A percentile compares a stretch with the other conserved stretches of the same genome.
Evolutionary conservation across 208 protist species (phyloP).

Genomic region (Willaertia magna): DNA sequence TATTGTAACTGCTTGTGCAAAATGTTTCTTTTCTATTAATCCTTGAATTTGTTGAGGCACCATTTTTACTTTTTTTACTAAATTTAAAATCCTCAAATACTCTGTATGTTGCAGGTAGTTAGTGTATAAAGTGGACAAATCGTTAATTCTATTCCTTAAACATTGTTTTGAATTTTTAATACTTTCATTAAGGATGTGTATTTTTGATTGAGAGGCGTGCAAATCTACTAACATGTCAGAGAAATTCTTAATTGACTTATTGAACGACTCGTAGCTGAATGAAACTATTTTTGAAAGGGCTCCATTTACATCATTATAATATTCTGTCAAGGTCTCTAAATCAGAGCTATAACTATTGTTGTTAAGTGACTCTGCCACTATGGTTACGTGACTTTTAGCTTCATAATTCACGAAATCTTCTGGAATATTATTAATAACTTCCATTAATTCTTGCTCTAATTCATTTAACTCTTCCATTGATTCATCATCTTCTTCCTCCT

Average conservation of each 20-base stretch:
- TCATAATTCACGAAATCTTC: neutral
- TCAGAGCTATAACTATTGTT: neutral
- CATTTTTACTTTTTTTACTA: neutral
- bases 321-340: neutral
- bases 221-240: neutral
- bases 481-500: neutral
- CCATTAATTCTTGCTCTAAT: neutral
- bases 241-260: neutral
- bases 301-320: neutral
- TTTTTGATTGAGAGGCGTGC: neutral
- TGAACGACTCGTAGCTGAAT: neutral
- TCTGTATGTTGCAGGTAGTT: slow-evolving; percentile 2
- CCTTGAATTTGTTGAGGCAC: neutral
- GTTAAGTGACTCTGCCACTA: neutral
- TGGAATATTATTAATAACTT: neutral
- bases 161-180: neutral
- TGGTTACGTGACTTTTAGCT: neutral
- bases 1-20: neutral
- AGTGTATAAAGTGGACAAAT: neutral
- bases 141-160: neutral
- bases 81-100: neutral
- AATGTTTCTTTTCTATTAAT: neutral
- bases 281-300: neutral
- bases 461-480: neutral
- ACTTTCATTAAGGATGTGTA: neutral